These are phyloP conservation scores for Plasmodium gaboni DNA, from an alignment of 169 alveolate genomes.

Conservation along the genomic window DNA sequence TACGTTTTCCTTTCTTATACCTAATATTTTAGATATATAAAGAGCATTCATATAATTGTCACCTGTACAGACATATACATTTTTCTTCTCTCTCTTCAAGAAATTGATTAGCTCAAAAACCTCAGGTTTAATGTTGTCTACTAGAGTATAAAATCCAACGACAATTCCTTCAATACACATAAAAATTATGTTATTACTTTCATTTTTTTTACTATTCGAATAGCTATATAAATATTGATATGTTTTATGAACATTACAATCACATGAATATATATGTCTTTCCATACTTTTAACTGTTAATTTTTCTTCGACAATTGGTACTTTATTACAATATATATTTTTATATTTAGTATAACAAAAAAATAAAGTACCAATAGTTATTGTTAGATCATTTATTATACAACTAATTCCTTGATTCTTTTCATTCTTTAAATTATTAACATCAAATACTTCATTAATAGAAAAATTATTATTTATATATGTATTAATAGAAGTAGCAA, in stretches of 20 bases:
- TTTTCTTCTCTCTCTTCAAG: slow-evolving; percentile 36
- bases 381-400: slow-evolving; percentile 46
- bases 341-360: slow-evolving; percentile 66
- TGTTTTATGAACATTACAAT: slow-evolving; percentile 69
- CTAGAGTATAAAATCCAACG: slow-evolving; percentile 61
- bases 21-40: slow-evolving; percentile 61
- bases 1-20: slow-evolving; percentile 47
- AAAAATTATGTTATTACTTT: slow-evolving; percentile 67
- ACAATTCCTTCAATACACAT: slow-evolving; percentile 72
- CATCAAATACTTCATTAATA: slow-evolving; percentile 35
- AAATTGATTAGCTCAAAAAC: slow-evolving; percentile 52
- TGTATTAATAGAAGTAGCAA: slow-evolving; percentile 52
- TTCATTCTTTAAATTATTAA: slow-evolving; percentile 49
- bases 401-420: slow-evolving; percentile 70
- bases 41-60: slow-evolving; percentile 73
- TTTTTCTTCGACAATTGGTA: slow-evolving; percentile 27
- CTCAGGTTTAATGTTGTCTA: slow-evolving; percentile 65
- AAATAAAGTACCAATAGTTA: slow-evolving; percentile 65
- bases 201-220: slow-evolving; percentile 74
- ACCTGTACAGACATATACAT: slow-evolving; percentile 70
- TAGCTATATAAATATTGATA: slow-evolving; percentile 64
- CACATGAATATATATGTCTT: slow-evolving; percentile 56
- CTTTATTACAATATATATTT: slow-evolving; percentile 32
- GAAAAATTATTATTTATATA: slow-evolving; percentile 24
- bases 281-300: slow-evolving; percentile 37